Conservation (phyloP, 164 flowering plant genomes). For the Aristolochia contorta region DNA sequence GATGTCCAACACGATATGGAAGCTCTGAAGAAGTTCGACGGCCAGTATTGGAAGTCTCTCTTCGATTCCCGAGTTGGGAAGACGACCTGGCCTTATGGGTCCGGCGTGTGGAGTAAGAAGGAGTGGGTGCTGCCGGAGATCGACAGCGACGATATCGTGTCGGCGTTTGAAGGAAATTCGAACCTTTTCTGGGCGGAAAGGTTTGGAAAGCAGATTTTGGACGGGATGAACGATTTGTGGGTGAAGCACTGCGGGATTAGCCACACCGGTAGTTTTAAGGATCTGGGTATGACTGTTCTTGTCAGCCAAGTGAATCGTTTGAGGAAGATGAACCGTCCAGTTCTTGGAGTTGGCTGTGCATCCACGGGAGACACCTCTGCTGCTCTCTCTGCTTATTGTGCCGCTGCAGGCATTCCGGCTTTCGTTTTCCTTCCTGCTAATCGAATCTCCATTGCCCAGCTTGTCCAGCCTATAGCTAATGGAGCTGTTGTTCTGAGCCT, state of each 20-base stretch:
- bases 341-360: slow-evolving; percentile 78
- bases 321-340: slow-evolving; percentile 41
- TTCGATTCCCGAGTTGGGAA: slow-evolving; percentile 79
- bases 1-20: slow-evolving; percentile 80
- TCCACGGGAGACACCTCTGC: slow-evolving; percentile 84
- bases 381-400: slow-evolving; percentile 84
- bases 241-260: slow-evolving; percentile 83
- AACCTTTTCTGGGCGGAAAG: slow-evolving; percentile 91
- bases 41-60: slow-evolving; percentile 57
- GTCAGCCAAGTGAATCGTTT: slow-evolving; percentile 74
- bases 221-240: slow-evolving; percentile 80
- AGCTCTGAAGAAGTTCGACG: slow-evolving; percentile 53
- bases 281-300: slow-evolving; percentile 78
- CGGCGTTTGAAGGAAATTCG: slow-evolving; percentile 78
- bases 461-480: slow-evolving; percentile 83
- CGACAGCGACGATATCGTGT: slow-evolving; percentile 60
- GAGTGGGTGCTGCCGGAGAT: slow-evolving; percentile 91
- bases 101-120: slow-evolving; percentile 89
- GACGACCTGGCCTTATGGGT: slow-evolving; percentile 89
- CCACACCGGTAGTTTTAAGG: slow-evolving; percentile 78
- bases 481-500: slow-evolving; percentile 80
- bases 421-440: slow-evolving; percentile 68
- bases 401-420: slow-evolving; percentile 76
- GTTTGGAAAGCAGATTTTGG: slow-evolving; percentile 60
- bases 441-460: slow-evolving; percentile 56